These are phyloP conservation scores for Trichosporon faecale DNA, from an alignment of 1,284 basidiomycete species.

Conservation along the genomic window DNA sequence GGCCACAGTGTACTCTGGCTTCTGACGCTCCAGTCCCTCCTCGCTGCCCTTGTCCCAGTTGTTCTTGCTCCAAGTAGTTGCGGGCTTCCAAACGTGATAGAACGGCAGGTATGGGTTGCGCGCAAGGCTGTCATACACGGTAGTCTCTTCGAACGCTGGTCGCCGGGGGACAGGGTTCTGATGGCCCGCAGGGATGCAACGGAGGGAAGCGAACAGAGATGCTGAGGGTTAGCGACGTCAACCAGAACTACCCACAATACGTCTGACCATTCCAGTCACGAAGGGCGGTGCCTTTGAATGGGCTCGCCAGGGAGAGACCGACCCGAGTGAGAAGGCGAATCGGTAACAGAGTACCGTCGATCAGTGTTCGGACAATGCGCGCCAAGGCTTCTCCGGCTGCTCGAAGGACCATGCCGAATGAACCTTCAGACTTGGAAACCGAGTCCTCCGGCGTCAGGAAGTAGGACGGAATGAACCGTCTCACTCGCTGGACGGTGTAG, in stretches of 20 bases:
- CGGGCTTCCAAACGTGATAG: constrained; percentile 89
- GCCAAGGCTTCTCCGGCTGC: neutral
- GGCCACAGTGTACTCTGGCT: constrained; percentile 82
- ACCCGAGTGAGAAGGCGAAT: neutral
- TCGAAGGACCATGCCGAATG: neutral
- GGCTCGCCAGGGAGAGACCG: neutral
- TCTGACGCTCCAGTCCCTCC: constrained; percentile 57
- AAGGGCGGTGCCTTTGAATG: constrained; percentile 24
- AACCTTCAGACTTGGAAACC: neutral
- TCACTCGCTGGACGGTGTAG: constrained; percentile 72
- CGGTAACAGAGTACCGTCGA: neutral
- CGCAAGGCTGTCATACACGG: constrained; percentile 32
- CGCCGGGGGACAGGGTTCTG: constrained; percentile 44
- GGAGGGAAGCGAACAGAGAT: constrained; percentile 66
- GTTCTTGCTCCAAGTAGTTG: constrained; percentile 60
- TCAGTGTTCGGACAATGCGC: neutral
- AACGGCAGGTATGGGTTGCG: constrained; percentile 74
- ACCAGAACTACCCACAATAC: constrained; percentile 30
- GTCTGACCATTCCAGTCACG: constrained; percentile 25
- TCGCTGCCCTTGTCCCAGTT: constrained; percentile 48
- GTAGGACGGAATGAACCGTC: constrained; percentile 42
- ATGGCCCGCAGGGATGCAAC: constrained; percentile 69
- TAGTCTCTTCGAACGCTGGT: neutral
- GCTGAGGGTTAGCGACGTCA: constrained; percentile 51
- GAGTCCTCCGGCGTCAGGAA: constrained; percentile 22